A percentile compares a stretch with the other conserved stretches of the same genome.
These are phyloP conservation scores for Neofusicoccum sp. DNA, from an alignment of 2,329 filamentous ascomycete genomes.

Conservation along the genomic window DNA sequence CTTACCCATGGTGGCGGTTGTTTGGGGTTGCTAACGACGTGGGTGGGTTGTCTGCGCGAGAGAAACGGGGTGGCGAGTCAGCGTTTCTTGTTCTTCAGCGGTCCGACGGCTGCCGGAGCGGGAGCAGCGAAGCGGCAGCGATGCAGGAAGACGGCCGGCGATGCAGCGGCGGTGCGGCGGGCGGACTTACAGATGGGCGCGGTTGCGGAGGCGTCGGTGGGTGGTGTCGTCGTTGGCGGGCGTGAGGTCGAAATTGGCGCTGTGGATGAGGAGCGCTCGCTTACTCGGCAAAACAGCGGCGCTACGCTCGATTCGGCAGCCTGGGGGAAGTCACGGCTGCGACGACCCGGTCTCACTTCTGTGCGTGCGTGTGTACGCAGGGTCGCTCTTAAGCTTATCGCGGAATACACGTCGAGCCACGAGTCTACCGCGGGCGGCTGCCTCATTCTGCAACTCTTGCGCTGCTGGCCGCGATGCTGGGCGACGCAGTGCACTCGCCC, in stretches of 20 bases:
- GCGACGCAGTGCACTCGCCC: too few relatives aligned
- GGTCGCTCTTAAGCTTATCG: not conserved
- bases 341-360: not conserved
- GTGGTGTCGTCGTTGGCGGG: conserved; percentile 31
- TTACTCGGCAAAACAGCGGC: conserved; percentile 17
- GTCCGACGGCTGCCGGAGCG: not conserved
- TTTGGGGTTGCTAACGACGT: conserved; percentile 27
- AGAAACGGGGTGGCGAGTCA: conserved; percentile 28
- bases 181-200: conserved; percentile 35
- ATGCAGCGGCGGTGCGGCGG: not conserved
- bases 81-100: not conserved
- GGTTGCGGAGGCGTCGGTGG: conserved; percentile 31
- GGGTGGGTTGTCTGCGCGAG: conserved; percentile 21
- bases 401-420: not conserved
- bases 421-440: not conserved
- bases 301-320: conserved; percentile 8
- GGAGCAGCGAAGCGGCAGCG: not conserved
- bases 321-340: not conserved
- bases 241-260: conserved; percentile 27
- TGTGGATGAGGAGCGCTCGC: conserved; percentile 24
- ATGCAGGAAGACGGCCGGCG: not conserved
- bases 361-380: not conserved
- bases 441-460: not conserved
- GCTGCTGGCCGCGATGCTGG: not conserved
- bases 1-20: conserved; percentile 75